A percentile compares a stretch with the other conserved stretches of the same genome.
These are phyloP conservation scores for Hypoxylon sp. DNA, from an alignment of 2,329 filamentous ascomycete genomes.

Conservation along the genomic window DNA sequence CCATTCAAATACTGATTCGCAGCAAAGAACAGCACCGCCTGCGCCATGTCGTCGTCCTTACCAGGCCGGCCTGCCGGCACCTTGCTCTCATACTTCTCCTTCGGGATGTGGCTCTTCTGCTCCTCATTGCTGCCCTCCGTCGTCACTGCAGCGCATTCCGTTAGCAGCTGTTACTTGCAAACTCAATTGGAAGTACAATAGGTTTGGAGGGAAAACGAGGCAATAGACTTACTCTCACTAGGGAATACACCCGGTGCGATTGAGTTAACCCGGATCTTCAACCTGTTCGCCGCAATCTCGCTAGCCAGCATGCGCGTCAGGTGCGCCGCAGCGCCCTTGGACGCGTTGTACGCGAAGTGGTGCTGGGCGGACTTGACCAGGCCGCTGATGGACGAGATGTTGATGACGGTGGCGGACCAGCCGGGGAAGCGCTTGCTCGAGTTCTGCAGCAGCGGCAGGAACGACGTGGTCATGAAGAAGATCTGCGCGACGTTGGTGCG, in stretches of 20 bases:
- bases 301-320: slow-evolving; percentile 74
- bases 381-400: slow-evolving; percentile 78
- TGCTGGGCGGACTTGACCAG: slow-evolving; percentile 74
- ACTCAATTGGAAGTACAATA: neutral
- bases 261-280: slow-evolving; percentile 78
- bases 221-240: slow-evolving; percentile 68
- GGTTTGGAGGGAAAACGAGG: neutral
- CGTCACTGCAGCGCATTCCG: slow-evolving; percentile 63
- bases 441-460: slow-evolving; percentile 73
- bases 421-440: slow-evolving; percentile 59
- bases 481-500: slow-evolving; percentile 81
- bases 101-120: slow-evolving; percentile 72
- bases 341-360: slow-evolving; percentile 76
- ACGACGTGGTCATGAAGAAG: slow-evolving; percentile 75
- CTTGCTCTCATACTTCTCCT: slow-evolving; percentile 70
- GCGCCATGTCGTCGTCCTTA: slow-evolving; percentile 78
- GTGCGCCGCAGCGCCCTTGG: slow-evolving; percentile 76
- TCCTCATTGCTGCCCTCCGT: slow-evolving; percentile 62
- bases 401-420: slow-evolving; percentile 74
- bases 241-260: slow-evolving; percentile 81
- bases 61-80: slow-evolving; percentile 78
- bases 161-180: neutral
- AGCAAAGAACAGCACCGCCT: slow-evolving; percentile 71
- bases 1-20: slow-evolving; percentile 63
- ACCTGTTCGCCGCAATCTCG: slow-evolving; percentile 70